A percentile compares a stretch with the other conserved stretches of the same genome.
Evolutionary conservation across 2,329 filamentous ascomycete genomes (phyloP).

Genomic region (Elsinoe necatrix): DNA sequence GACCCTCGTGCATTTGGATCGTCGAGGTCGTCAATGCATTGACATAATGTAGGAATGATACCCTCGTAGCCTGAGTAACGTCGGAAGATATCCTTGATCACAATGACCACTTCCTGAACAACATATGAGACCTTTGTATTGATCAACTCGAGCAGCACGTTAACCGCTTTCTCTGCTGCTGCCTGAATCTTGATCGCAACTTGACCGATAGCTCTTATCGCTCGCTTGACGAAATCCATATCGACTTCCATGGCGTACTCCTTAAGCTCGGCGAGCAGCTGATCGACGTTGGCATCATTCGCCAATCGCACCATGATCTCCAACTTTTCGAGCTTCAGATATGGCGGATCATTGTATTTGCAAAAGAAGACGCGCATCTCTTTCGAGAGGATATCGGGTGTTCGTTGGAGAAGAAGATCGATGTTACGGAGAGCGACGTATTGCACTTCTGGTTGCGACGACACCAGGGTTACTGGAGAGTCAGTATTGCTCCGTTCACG

Average conservation of each 20-base stretch:
- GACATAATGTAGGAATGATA: conserved; percentile 91
- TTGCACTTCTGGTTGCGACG: conserved; percentile 92
- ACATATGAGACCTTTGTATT: conserved; percentile 98
- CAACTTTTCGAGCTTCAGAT: conserved; percentile 93
- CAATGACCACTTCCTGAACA: conserved; percentile 95
- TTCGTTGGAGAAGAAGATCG: conserved; percentile 87
- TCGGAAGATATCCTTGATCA: conserved; percentile 96
- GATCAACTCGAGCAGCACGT: conserved; percentile 85
- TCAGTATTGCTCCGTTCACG: conserved; percentile 21
- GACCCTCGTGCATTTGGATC: conserved; percentile 85
- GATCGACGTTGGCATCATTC: conserved; percentile 93
- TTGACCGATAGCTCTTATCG: conserved; percentile 93
- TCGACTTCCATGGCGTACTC: conserved; percentile 97
- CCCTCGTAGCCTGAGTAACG: conserved; percentile 98
- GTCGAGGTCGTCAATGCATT: conserved; percentile 94
- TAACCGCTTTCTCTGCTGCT: conserved; percentile 91
- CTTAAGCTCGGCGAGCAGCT: conserved; percentile 86
- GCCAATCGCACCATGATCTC: conserved; percentile 99
- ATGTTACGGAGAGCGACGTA: conserved; percentile 96
- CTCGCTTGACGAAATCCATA: conserved; percentile 94
- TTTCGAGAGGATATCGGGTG: conserved; percentile 93
- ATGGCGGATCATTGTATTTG: conserved; percentile 98
- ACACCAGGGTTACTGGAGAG: conserved; percentile 74
- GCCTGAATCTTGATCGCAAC: conserved; percentile 97
- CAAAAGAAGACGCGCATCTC: conserved; percentile 98